Evolutionary conservation across 805 yeast genomes (phyloP), one percentile per base, ranked within the genome.

Genomic region (Candida gorgasii): DNA sequence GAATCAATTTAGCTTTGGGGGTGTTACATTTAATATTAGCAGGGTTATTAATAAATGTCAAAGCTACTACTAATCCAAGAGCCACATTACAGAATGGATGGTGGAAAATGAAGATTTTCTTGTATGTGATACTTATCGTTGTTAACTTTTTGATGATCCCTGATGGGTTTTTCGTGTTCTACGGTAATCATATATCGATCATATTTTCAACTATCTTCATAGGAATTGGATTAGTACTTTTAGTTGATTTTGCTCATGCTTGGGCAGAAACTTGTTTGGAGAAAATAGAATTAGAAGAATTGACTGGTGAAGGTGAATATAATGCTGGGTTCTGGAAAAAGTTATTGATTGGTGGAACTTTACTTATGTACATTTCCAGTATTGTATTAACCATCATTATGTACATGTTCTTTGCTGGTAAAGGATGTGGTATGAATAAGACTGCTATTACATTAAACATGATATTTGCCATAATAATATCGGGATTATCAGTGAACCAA

Each of bases 251-350:
- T 73, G 98, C 99, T 3, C 98, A 93, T 63, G 92, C 92, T 52
- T 93, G 97, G 97, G 97, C 98, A 0, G 99, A 93, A 55, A 86
- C 86, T 6, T 93, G 99, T 62, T 75, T 93, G 41, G 89, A 84
- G 50, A 86, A 89, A 54, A 88, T 93, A 31, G 98, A 93, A 59
- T 81, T 83, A 54, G 92, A 86, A 44, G 80, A 73, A 45, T 50
- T 69, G 29, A 66, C 74, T 3, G 80, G 76, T 36, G 79, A 72
- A 35, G 72, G 70, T 14, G 78, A 72, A 45, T 65, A 60, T 38
- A 71, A 69, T 37, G 69, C 79, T 1, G 67, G 72, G 3, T 73
- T 86, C 52, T 93, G 98, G 98, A 80, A 87, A 54, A 72, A 79
- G 32, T 65, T 92, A 8, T 71, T 93, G 33, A 79, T 93, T 20